Evolutionary conservation across 2,329 filamentous ascomycete genomes (phyloP).

Genomic region (Pestalotiopsis sp.): DNA sequence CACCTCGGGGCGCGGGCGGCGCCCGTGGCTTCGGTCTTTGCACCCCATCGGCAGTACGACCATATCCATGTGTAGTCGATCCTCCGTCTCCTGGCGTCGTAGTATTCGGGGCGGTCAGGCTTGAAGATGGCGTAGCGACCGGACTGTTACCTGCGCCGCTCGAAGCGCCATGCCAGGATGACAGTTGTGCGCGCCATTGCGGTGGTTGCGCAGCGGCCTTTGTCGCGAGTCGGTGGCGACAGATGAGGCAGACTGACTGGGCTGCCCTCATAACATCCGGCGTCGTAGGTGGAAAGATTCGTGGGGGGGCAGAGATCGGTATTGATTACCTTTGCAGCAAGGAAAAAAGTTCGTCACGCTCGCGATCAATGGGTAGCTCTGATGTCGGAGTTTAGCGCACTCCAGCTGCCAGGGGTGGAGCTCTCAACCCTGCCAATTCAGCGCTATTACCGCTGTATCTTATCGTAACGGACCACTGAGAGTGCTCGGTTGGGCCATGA

Average conservation of each 20-base stretch:
- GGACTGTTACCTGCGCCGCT: neutral
- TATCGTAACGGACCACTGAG: neutral
- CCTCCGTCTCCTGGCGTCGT: neutral
- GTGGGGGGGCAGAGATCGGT: neutral
- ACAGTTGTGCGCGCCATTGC: slow-evolving; percentile 23
- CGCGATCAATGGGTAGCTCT: neutral
- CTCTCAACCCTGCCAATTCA: neutral
- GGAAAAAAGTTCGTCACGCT: neutral
- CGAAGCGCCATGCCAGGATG: slow-evolving; percentile 23
- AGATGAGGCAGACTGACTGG: slow-evolving; percentile 30
- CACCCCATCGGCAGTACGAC: neutral
- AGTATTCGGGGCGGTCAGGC: neutral
- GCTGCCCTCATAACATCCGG: slow-evolving; percentile 28
- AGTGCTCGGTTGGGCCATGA: neutral
- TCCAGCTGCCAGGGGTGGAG: neutral
- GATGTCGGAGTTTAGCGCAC: neutral
- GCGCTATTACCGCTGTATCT: neutral
- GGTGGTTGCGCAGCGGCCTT: slow-evolving; percentile 17
- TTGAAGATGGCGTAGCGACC: neutral
- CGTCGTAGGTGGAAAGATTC: too few relatives aligned
- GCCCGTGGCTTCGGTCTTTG: neutral
- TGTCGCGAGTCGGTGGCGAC: slow-evolving; percentile 29
- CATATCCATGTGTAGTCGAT: neutral
- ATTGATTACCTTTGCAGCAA: neutral
- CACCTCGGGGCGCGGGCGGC: neutral